phyloP scores from a whole-genome alignment of 768 basidiomycete species.

The Pulveroboletus sp. region DNA sequence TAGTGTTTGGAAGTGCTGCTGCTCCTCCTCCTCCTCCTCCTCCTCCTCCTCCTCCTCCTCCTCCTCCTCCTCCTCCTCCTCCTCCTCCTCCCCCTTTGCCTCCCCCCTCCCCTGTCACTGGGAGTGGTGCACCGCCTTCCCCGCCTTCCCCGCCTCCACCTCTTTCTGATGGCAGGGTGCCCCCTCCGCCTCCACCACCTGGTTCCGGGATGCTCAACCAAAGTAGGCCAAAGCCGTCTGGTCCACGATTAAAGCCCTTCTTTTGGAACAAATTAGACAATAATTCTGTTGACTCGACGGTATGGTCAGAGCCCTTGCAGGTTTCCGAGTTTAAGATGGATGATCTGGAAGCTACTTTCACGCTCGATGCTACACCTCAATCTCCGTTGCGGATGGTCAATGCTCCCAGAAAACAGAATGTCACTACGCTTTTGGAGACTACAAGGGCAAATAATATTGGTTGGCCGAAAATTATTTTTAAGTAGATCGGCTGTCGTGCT shows the following conservation, averaged over 20 bases:
- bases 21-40: slow-evolving; percentile 27
- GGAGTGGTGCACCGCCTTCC: background rate
- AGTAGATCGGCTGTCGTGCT: background rate
- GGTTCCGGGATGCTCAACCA: slow-evolving; percentile 27
- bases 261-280: slow-evolving; percentile 83
- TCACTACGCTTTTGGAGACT: slow-evolving; percentile 72
- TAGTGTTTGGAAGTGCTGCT: background rate
- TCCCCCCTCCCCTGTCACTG: slow-evolving; percentile 25
- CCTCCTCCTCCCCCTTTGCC: slow-evolving; percentile 29
- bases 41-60: slow-evolving; percentile 30
- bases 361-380: slow-evolving; percentile 45
- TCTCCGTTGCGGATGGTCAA: slow-evolving; percentile 39
- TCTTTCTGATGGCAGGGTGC: no score
- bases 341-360: slow-evolving; percentile 73
- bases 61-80: slow-evolving; percentile 28
- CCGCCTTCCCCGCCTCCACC: no score
- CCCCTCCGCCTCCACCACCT: no score
- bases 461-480: slow-evolving; percentile 25
- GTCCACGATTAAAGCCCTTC: slow-evolving; percentile 75
- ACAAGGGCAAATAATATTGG: slow-evolving; percentile 83
- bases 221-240: slow-evolving; percentile 31
- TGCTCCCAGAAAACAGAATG: slow-evolving; percentile 50
- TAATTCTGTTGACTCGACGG: slow-evolving; percentile 41
- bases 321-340: slow-evolving; percentile 49
- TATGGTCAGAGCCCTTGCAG: slow-evolving; percentile 63